A percentile compares a stretch with the other conserved stretches of the same genome.
phyloP scores from a whole-genome alignment of 441 rosid species.

The Biscutella laevigata region DNA sequence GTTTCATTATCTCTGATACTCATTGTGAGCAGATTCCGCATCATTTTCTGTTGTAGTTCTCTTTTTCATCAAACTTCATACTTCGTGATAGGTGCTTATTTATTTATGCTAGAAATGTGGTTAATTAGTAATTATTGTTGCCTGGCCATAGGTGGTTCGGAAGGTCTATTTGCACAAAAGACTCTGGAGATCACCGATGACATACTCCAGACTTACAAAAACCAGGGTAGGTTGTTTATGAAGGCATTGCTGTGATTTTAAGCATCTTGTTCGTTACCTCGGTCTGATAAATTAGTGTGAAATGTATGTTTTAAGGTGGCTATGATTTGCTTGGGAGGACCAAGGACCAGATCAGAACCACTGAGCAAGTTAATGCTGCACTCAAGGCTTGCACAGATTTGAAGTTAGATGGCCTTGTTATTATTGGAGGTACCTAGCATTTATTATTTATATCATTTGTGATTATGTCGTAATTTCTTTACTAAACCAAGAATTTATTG shows the following conservation, averaged over 20 bases:
- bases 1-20: conserved; percentile 7
- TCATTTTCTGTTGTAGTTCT: not conserved
- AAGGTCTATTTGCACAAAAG: conserved; percentile 91
- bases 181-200: conserved; percentile 80
- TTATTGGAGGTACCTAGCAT: conserved; percentile 75
- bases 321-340: conserved; percentile 97
- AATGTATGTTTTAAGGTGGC: conserved; percentile 54
- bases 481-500: conserved; percentile 9
- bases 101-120: not conserved
- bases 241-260: not conserved
- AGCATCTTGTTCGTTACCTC: conserved; percentile 7
- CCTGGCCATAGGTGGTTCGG: conserved; percentile 74
- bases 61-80: not conserved
- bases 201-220: conserved; percentile 72
- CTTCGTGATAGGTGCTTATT: too few relatives aligned
- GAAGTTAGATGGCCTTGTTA: conserved; percentile 92
- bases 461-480: not conserved
- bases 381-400: conserved; percentile 68
- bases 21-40: too few relatives aligned
- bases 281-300: conserved; percentile 9
- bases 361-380: conserved; percentile 93
- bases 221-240: conserved; percentile 57
- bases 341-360: conserved; percentile 91
- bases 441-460: not conserved
- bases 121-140: not conserved